Percentiles rank a stretch among this genome's conserved stretches.
Conservation (phyloP, 2,329 filamentous ascomycete genomes). For the Zelopaecilomyces penicillatus region DNA sequence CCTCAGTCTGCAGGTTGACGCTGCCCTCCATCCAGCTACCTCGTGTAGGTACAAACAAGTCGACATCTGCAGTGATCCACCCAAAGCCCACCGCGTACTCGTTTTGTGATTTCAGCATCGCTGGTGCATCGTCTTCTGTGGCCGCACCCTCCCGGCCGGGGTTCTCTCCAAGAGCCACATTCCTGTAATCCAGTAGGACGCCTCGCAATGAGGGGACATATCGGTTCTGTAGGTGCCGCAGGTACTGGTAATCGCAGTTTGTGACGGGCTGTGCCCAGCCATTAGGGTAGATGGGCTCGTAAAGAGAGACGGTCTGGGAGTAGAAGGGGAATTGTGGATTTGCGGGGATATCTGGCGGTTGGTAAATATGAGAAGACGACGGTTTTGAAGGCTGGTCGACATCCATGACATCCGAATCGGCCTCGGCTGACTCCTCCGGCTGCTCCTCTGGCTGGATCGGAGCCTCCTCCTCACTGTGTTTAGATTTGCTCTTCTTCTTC, state of each 20-base stretch:
- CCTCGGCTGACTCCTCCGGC: slow-evolving; percentile 4
- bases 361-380: slow-evolving; percentile 25
- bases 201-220: slow-evolving; percentile 67
- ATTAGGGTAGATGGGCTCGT: slow-evolving; percentile 64
- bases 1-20: slow-evolving; percentile 80
- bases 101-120: slow-evolving; percentile 49
- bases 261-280: slow-evolving; percentile 63
- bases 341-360: slow-evolving; percentile 30
- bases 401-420: slow-evolving; percentile 30
- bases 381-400: slow-evolving; percentile 25
- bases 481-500: slow-evolving; percentile 25
- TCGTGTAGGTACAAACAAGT: slow-evolving; percentile 69
- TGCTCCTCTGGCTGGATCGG: slow-evolving; percentile 13
- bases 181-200: slow-evolving; percentile 66
- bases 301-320: slow-evolving; percentile 71
- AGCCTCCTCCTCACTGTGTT: slow-evolving; percentile 21
- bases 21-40: slow-evolving; percentile 70
- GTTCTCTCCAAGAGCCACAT: slow-evolving; percentile 55
- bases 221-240: slow-evolving; percentile 65
- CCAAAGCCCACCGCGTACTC: slow-evolving; percentile 83
- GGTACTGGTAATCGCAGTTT: slow-evolving; percentile 63
- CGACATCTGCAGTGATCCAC: slow-evolving; percentile 81
- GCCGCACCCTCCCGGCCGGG: slow-evolving; percentile 43
- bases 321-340: slow-evolving; percentile 60
- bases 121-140: slow-evolving; percentile 38